These are phyloP conservation scores for Lepidium campestre DNA, from an alignment of 441 rosid genomes.

Conservation along the genomic window DNA sequence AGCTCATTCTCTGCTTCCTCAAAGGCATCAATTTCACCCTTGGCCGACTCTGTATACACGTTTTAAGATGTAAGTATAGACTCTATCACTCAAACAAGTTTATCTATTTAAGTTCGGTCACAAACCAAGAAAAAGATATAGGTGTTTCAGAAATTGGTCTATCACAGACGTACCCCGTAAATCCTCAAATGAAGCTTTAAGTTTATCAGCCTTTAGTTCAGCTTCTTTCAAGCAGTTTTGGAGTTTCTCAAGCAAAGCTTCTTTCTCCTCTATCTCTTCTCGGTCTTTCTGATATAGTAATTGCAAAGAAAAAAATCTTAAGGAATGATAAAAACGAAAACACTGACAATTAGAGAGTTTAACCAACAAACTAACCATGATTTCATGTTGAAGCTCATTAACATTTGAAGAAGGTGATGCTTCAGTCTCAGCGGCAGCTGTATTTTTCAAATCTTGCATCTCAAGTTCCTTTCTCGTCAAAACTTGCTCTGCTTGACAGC, in stretches of 20 bases:
- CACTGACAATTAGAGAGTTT: slow-evolving; percentile 1
- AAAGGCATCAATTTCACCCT: slow-evolving; percentile 66
- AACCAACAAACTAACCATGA: slow-evolving; percentile 56
- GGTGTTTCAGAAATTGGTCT: slow-evolving; percentile 6
- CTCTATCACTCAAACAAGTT: slow-evolving; percentile 2
- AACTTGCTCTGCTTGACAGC: slow-evolving; percentile 44
- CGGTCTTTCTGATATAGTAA: slow-evolving; percentile 40
- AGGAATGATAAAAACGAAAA: neutral
- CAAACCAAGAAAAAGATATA: neutral
- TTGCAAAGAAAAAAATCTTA: neutral
- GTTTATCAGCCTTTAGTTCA: slow-evolving; percentile 50
- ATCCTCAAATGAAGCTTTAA: slow-evolving; percentile 53
- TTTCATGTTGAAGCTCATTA: slow-evolving; percentile 79
- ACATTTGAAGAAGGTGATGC: slow-evolving; percentile 48
- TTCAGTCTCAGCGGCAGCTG: slow-evolving; percentile 43
- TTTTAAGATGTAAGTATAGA: neutral
- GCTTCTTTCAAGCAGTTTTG: slow-evolving; percentile 46
- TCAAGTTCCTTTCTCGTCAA: slow-evolving; percentile 45
- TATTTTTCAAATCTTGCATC: slow-evolving; percentile 58
- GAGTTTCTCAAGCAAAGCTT: slow-evolving; percentile 43
- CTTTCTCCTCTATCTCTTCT: slow-evolving; percentile 52
- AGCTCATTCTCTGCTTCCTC: slow-evolving; percentile 76
- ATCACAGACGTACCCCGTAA: slow-evolving; percentile 54
- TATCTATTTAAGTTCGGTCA: neutral
- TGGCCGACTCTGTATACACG: slow-evolving; percentile 57